These are phyloP conservation scores for Cryptococcus sp. DNA, from an alignment of 1,284 basidiomycete species.

Conservation along the genomic window DNA sequence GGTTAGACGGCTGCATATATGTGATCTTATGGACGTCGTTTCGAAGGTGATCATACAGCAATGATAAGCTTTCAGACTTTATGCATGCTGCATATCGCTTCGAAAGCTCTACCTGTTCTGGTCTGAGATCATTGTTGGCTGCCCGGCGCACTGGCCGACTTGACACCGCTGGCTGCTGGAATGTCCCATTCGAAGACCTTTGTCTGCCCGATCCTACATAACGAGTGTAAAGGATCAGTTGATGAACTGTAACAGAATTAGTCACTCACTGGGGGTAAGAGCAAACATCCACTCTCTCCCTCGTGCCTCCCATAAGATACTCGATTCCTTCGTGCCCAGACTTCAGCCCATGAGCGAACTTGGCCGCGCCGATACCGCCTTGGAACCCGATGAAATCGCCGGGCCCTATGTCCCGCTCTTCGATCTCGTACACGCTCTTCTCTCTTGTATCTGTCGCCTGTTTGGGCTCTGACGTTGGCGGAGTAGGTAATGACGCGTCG, in stretches of 20 bases:
- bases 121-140: no score
- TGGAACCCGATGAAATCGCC: slow-evolving; percentile 35
- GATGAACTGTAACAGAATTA: not conserved
- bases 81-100: no score
- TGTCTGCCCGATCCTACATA: no score
- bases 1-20: no score
- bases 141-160: no score
- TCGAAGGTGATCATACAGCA: no score
- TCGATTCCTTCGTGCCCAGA: slow-evolving; percentile 26
- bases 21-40: no score
- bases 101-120: no score
- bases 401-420: slow-evolving; percentile 11
- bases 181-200: no score
- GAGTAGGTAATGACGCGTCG: slow-evolving; percentile 10
- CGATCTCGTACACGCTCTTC: not conserved
- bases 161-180: no score
- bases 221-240: no score
- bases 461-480: not conserved
- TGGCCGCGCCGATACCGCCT: slow-evolving; percentile 11
- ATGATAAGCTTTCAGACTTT: no score
- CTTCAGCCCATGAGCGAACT: slow-evolving; percentile 26
- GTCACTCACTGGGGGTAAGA: slow-evolving; percentile 31
- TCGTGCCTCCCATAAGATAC: slow-evolving; percentile 31
- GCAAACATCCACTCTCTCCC: slow-evolving; percentile 24
- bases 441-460: not conserved